Base-by-base conservation (phyloP, 331 rosid species). In the Cydonia oblonga region DNA sequence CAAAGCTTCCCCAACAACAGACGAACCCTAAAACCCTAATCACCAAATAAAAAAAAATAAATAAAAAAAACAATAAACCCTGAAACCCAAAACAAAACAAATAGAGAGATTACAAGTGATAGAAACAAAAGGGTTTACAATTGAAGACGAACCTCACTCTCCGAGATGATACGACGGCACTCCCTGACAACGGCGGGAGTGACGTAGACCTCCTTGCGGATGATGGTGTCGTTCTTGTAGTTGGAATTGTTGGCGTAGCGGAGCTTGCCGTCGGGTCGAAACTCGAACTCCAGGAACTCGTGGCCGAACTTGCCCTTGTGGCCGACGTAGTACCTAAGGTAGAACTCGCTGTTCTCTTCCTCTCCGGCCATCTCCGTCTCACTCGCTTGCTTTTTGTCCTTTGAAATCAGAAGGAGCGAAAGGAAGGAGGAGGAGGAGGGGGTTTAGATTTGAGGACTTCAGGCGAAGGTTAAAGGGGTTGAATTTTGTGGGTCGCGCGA, bases 171-270 rank as follows among this genome's bases (percentile, higher is more conserved):
- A 13, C 96, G 96, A 51, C 97, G 96, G 24, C 97, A 93, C 75
- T 93, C 96, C 22, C 96, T 91, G 66, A 93, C 78, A 32, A 91
- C 97, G n/a, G 97, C 96, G 15, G 98, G 96, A 57, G 97, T 86
- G 73, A 93, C 91, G 64, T 86, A 93, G 78, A 91, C 93, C 84
- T 93, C 96, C 81, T 91, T 91, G 78, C 97, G 97, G 57, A 95
- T 95, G 84, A 95, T 91, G 74, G 96, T 95, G 73, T 91, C 97
- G 86, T 95, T 95, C 76, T 95, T 95, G 96, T 95, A 95, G 82
- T 93, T 93, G 84, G 98, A 89, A 81, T 92, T 90, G 81, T 92
- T 92, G 51, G 96, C 91, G 52, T 92, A 90, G 1, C 96, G 90
- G 11, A 92, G 98, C 82, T 88, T 88, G 1, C 91, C 97, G 44